Base-by-base conservation (phyloP, 164 flowering plant species). In the Houttuynia cordata region DNA sequence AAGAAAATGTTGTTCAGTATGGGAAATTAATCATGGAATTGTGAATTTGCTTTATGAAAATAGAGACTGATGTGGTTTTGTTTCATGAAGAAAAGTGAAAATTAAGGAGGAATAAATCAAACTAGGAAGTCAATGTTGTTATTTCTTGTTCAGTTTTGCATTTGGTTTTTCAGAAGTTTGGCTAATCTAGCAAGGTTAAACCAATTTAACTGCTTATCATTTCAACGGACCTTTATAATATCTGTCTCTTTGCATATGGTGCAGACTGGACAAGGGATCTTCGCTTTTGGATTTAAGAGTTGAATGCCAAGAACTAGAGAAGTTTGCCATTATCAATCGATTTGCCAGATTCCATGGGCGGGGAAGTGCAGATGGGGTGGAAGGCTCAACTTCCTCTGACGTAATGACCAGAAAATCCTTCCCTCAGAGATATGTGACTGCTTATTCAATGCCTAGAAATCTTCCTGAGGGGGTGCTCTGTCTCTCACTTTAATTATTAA, bases 381-480 rank as follows among this genome's bases (percentile, higher is more conserved):
- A 70, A 54, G 54, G 68, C 56, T 70, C 88, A 39, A 71, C 79
- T 8, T 72, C 87, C 62, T 64, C 76, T 18, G 74, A 75, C 20
- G 59, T 64, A 51, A 67, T 24, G 55, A 55, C 60, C 62, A 79
- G 61, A 61, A 82, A 61, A 73, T 50, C 70, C 50, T 73, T 58
- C 63, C 79, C 77, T 53, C 95, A 82, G 70, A 81, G 85, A 85
- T 85, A 87, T 70, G 91, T 82, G 66, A 78, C 79, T 65, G 86
- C 85, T 50, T 66, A 70, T 63, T 78, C 88, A 59, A 66, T 79
- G 76, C 94, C 90, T 63, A 78, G 77, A 68, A 84, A 78, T 68
- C 80, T 83, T 40, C 90, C 94, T 24, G 85, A 81, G 62, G 80
- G 85, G 76, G 84, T 80, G 77, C 84, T 73, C 65, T 87, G 94